Evolutionary conservation across 495 filamentous ascomycete species (phyloP).

Genomic region (Aspergillus campestris): DNA sequence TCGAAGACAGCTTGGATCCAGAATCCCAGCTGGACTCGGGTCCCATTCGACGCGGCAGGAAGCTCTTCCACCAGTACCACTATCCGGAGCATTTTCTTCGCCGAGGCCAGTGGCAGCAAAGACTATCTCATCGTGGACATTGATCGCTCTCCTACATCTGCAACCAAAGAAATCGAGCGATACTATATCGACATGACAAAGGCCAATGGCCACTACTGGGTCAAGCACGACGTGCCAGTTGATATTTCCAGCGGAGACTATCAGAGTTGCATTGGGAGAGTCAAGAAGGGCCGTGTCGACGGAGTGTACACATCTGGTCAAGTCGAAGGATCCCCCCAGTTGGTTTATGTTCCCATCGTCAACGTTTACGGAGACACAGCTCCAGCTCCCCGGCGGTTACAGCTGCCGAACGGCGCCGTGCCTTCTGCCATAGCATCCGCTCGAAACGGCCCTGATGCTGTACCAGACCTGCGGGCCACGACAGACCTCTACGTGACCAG

Average conservation of each 20-base stretch:
- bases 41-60: neutral
- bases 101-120: neutral
- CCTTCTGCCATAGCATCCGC: conserved; percentile 1
- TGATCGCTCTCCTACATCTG: neutral
- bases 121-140: conserved; percentile 3
- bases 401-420: neutral
- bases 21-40: neutral
- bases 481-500: conserved; percentile 2
- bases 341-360: neutral
- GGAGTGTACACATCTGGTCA: conserved; percentile 3
- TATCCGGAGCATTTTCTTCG: neutral
- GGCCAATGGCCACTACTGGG: neutral
- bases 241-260: neutral
- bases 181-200: neutral
- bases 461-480: neutral
- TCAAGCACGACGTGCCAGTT: conserved; percentile 1
- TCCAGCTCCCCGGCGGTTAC: neutral
- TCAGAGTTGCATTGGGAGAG: conserved; percentile 3
- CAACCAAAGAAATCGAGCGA: neutral
- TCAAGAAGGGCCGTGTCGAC: neutral
- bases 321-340: neutral
- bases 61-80: neutral
- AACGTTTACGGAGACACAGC: neutral
- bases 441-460: neutral
- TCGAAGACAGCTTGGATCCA: neutral